phyloP scores from a whole-genome alignment of 352 stramenopile genomes.

The Phytopythium chamaehyphon region DNA sequence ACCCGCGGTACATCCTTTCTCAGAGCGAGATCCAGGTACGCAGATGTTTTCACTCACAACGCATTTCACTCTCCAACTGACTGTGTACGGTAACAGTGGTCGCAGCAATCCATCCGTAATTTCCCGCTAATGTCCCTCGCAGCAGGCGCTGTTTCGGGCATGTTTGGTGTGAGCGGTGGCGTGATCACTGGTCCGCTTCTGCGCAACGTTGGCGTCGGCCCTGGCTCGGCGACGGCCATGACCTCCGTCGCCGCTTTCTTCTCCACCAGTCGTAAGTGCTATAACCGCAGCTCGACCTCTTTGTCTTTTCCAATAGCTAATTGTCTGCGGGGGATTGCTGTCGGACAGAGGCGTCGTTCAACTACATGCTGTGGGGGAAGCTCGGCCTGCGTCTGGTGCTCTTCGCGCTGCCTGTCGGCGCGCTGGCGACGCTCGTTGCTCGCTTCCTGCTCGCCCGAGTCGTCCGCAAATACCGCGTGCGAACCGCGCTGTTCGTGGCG shows the following conservation, averaged over 20 bases:
- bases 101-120: constrained; percentile 41
- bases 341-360: constrained; percentile 25
- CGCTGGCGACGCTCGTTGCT: constrained; percentile 29
- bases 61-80: too few species aligned
- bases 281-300: background rate
- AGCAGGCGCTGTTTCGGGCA: constrained; percentile 86
- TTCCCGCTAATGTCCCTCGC: constrained; percentile 83
- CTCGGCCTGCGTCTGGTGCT: constrained; percentile 24
- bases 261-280: constrained; percentile 36
- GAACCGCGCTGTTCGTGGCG: constrained; percentile 26
- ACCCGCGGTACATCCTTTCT: constrained; percentile 34
- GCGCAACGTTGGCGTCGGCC: constrained; percentile 83
- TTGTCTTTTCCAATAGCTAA: background rate
- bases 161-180: constrained; percentile 90
- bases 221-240: constrained; percentile 66
- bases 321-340: background rate
- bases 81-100: constrained; percentile 26
- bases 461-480: constrained; percentile 29
- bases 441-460: constrained; percentile 26
- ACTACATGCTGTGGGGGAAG: constrained; percentile 42
- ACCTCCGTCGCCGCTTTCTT: constrained; percentile 46
- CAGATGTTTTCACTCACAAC: background rate
- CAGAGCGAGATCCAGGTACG: constrained; percentile 41
- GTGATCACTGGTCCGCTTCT: constrained; percentile 90
- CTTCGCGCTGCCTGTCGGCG: constrained; percentile 22